Evolutionary conservation across 129 eudicot species (phyloP), one percentile per base, ranked within the genome.

Genomic region (Silybum marianum): DNA sequence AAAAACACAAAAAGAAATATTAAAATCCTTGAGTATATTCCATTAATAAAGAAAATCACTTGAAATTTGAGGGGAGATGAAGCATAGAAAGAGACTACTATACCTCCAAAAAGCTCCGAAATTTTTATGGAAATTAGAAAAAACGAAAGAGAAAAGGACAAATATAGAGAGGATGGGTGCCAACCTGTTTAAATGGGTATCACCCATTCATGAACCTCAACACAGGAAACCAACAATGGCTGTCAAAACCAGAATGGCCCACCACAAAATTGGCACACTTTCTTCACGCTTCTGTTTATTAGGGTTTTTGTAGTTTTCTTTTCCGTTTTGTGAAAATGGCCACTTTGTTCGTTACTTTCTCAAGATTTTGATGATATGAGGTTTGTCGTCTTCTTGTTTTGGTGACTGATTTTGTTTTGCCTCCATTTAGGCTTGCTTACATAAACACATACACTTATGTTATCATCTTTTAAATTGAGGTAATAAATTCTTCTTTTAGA

Each of bases 181-280:
- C 81, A 81, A 84, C 85, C 85, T 84, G 81, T 39, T 81, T 51
- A 54, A 60, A 68, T 78, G 76, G 76, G 81, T 78, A 48, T 60
- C 78, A 76, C 36, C 72, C 88, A 88, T 82, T 83, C 71, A 80
- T 75, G 82, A 87, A 42, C 51, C 77, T 83, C 92, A 88, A 80
- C 67, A 30, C 16, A 79, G 9, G 51, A 60, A 76, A 63, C 75
- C 51, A 70, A 83, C 86, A 84, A 81, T 81, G 86, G 83, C 69
- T 58, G 76, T 77, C 71, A 81, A 84, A 44, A 73, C 3, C 69
- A 70, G 75, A 73, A 75, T 75, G 86, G 65, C 84, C 82, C 86
- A 87, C 87, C 25, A 54, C 12, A 48, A 84, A 39, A 69, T 83
- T 87, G 78, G 25, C 80, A 74, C 85, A 39, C 73, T 34, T 51